Evolutionary conservation across 306 rosid genomes (phyloP).

Genomic region (Crotalaria pallida): DNA sequence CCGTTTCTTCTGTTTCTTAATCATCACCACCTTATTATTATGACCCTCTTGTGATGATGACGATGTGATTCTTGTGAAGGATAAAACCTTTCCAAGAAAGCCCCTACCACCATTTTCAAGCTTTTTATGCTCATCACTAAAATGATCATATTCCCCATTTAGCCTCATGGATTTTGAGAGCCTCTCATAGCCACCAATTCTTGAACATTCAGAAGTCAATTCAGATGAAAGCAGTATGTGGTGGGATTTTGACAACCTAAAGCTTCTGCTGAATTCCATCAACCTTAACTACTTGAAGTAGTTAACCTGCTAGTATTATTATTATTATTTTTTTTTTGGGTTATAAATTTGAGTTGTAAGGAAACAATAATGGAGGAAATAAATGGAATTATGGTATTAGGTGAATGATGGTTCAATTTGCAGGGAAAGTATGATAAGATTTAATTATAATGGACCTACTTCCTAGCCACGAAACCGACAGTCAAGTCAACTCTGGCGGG

Average conservation of each 20-base stretch:
- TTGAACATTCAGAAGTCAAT: slow-evolving; percentile 25
- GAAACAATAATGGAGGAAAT: not conserved
- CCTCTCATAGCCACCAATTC: slow-evolving; percentile 41
- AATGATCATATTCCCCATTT: slow-evolving; percentile 14
- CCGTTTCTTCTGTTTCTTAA: slow-evolving; percentile 33
- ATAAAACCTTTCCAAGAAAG: slow-evolving; percentile 31
- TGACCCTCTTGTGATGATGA: not conserved
- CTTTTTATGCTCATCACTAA: slow-evolving; percentile 8
- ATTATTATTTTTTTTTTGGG: too few relatives aligned
- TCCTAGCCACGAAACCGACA: not conserved
- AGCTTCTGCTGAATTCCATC: slow-evolving; percentile 34
- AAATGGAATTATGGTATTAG: not conserved
- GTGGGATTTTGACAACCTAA: slow-evolving; percentile 24
- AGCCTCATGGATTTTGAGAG: slow-evolving; percentile 30
- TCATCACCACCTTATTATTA: not conserved
- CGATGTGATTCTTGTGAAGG: slow-evolving; percentile 19
- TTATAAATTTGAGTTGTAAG: not conserved
- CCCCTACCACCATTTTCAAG: slow-evolving; percentile 22
- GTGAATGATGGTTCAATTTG: not conserved
- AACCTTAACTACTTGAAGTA: not conserved
- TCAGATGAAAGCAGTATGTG: slow-evolving; percentile 24
- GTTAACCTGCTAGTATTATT: not conserved
- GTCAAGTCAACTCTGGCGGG: not conserved
- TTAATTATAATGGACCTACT: not conserved
- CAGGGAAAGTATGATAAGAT: not conserved